A percentile compares a stretch with the other conserved stretches of the same genome.
Conservation (phyloP, 257 asterid species). For the Solanum virginianum region DNA sequence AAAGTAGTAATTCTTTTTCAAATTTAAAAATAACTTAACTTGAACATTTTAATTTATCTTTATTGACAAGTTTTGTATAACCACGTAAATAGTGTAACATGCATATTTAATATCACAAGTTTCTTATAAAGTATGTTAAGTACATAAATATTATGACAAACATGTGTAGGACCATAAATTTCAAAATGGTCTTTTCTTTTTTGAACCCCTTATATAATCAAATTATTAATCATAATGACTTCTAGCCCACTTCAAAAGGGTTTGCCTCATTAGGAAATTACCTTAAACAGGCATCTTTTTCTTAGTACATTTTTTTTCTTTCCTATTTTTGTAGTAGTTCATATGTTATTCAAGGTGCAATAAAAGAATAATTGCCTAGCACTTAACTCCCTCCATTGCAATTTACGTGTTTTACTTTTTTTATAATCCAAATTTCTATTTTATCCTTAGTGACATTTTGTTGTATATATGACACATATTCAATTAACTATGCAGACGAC, state of each 20-base stretch:
- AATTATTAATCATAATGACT: background rate
- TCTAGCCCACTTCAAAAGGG: background rate
- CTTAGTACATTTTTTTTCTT: background rate
- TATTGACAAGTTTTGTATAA: background rate
- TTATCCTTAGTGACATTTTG: no score
- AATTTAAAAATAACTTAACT: background rate
- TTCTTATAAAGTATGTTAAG: background rate
- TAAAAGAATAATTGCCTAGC: background rate
- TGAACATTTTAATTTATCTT: background rate
- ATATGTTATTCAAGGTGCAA: background rate
- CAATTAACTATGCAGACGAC: background rate
- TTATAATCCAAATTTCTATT: background rate
- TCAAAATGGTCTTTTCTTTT: background rate
- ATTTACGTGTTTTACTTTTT: background rate
- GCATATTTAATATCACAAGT: background rate
- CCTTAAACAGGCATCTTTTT: background rate
- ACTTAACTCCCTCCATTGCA: background rate
- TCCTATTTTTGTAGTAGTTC: background rate
- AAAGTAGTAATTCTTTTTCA: background rate
- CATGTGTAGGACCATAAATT: background rate
- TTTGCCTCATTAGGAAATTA: background rate
- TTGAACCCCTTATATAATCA: background rate
- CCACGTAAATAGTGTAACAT: background rate
- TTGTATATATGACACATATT: no score
- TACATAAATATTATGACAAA: background rate